Percentiles rank a stretch among this genome's conserved stretches.
Conservation (phyloP, 805 yeast species). For the Scheffersomyces coipomensis region DNA sequence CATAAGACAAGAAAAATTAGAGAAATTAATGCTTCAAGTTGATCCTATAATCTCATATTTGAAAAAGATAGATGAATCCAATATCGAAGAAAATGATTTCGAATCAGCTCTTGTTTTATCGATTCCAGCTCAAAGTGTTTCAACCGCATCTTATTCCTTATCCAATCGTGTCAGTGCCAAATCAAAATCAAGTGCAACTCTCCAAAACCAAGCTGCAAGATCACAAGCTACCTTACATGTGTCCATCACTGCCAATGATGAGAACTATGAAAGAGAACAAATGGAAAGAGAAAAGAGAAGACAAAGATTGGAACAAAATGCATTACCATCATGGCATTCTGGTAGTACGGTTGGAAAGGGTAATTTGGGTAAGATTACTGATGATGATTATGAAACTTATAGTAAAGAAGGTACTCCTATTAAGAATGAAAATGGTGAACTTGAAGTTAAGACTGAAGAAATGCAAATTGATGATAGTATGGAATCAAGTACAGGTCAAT, state of each 20-base stretch:
- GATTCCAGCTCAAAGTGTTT: constrained; percentile 76
- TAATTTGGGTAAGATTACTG: constrained; percentile 50
- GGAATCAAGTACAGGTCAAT: constrained; percentile 2
- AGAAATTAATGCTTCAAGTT: constrained; percentile 81
- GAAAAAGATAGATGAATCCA: constrained; percentile 49
- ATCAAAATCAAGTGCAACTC: constrained; percentile 29
- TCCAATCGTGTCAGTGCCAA: constrained; percentile 39
- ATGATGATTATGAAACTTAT: constrained; percentile 19
- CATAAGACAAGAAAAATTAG: constrained; percentile 76
- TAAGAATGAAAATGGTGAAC: constrained; percentile 13
- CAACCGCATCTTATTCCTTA: constrained; percentile 68
- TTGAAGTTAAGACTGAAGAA: constrained; percentile 8
- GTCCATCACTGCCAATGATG: constrained; percentile 85
- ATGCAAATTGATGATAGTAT: constrained; percentile 2
- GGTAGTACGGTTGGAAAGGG: constrained; percentile 80
- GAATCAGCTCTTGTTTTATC: constrained; percentile 67
- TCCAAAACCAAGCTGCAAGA: constrained; percentile 52
- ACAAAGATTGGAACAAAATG: constrained; percentile 81
- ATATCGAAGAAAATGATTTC: constrained; percentile 39
- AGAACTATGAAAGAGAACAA: constrained; percentile 63
- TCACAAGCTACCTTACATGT: constrained; percentile 88
- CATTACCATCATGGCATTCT: constrained; percentile 95
- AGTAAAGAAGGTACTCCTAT: constrained; percentile 16
- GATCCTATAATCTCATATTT: constrained; percentile 83
- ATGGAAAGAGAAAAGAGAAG: constrained; percentile 65